Evolutionary conservation across 805 yeast genomes (phyloP).

Genomic region (Saturnispora zaruensis): DNA sequence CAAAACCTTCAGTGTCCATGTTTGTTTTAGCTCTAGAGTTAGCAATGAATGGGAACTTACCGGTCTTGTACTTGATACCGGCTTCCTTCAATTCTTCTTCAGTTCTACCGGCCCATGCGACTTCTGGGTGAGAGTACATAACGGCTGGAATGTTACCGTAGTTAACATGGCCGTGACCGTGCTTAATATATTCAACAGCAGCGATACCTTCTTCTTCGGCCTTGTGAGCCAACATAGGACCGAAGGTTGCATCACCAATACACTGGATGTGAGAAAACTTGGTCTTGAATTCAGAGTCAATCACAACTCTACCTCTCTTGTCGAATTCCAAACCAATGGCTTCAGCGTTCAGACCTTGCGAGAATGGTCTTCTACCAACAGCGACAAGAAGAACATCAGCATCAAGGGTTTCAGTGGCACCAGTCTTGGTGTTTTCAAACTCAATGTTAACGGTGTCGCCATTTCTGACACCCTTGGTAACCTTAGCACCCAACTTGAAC

Average conservation of each 20-base stretch:
- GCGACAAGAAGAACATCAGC: slow-evolving; percentile 95
- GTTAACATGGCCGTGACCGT: slow-evolving; percentile 96
- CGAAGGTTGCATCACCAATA: slow-evolving; percentile 97
- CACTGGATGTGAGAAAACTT: slow-evolving; percentile 90
- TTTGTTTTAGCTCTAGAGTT: slow-evolving; percentile 99
- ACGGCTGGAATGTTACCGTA: slow-evolving; percentile 97
- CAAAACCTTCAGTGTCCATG: slow-evolving; percentile 94
- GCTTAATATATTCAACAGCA: slow-evolving; percentile 88
- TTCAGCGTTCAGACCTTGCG: slow-evolving; percentile 84
- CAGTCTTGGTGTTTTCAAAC: slow-evolving; percentile 82
- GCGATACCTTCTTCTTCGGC: slow-evolving; percentile 99
- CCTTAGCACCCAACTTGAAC: slow-evolving; percentile 89
- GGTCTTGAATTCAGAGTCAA: slow-evolving; percentile 89
- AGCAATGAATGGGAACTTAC: slow-evolving; percentile 98
- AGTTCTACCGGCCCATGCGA: slow-evolving; percentile 97
- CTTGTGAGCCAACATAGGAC: slow-evolving; percentile 99
- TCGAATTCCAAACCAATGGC: slow-evolving; percentile 84
- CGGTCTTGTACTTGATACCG: slow-evolving; percentile 85
- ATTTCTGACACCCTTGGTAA: slow-evolving; percentile 72
- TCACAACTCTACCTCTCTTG: slow-evolving; percentile 85
- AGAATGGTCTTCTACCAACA: slow-evolving; percentile 97
- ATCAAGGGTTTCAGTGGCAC: slow-evolving; percentile 68
- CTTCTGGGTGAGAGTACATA: slow-evolving; percentile 99
- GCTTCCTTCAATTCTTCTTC: slow-evolving; percentile 53
- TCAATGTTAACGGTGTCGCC: slow-evolving; percentile 84